Conservation (phyloP, 1,139 yeast species). For the Insectozyma bohioensis region DNA sequence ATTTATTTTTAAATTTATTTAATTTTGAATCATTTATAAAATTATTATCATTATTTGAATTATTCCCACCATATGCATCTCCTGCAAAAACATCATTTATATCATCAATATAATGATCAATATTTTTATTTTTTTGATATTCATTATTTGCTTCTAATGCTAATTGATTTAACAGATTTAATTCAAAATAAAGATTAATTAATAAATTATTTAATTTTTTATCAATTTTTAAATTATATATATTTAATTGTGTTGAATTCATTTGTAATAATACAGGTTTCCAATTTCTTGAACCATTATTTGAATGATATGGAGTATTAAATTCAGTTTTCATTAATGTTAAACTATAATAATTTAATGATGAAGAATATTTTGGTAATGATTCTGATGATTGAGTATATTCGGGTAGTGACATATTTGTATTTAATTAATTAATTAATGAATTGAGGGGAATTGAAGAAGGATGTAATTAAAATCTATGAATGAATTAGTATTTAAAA, state of each 20-base stretch:
- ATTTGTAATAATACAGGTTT: slow-evolving; percentile 50
- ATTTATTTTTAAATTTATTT: slow-evolving; percentile 12
- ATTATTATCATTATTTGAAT: slow-evolving; percentile 1
- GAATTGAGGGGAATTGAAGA: slow-evolving; percentile 1
- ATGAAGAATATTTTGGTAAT: slow-evolving; percentile 34
- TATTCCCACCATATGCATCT: slow-evolving; percentile 28
- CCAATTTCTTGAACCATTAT: slow-evolving; percentile 38
- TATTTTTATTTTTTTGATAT: slow-evolving; percentile 14
- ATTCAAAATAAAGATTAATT: slow-evolving; percentile 28
- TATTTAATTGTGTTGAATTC: slow-evolving; percentile 55
- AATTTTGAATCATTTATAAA: slow-evolving; percentile 12
- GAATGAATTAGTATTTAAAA: not conserved
- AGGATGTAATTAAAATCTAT: not conserved
- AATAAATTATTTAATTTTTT: slow-evolving; percentile 27
- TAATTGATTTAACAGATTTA: slow-evolving; percentile 23
- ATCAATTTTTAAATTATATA: slow-evolving; percentile 35
- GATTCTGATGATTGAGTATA: slow-evolving; percentile 25
- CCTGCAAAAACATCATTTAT: slow-evolving; percentile 19
- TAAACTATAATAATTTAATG: slow-evolving; percentile 35
- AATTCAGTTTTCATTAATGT: slow-evolving; percentile 38
- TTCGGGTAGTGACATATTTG: slow-evolving; percentile 9
- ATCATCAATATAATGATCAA: slow-evolving; percentile 11
- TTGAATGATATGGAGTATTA: slow-evolving; percentile 36
- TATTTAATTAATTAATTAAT: not conserved
- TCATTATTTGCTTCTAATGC: slow-evolving; percentile 17